Percentiles rank a stretch among this genome's conserved stretches.
Conservation (phyloP, 306 rosid genomes). For the Gleditsia sinensis region DNA sequence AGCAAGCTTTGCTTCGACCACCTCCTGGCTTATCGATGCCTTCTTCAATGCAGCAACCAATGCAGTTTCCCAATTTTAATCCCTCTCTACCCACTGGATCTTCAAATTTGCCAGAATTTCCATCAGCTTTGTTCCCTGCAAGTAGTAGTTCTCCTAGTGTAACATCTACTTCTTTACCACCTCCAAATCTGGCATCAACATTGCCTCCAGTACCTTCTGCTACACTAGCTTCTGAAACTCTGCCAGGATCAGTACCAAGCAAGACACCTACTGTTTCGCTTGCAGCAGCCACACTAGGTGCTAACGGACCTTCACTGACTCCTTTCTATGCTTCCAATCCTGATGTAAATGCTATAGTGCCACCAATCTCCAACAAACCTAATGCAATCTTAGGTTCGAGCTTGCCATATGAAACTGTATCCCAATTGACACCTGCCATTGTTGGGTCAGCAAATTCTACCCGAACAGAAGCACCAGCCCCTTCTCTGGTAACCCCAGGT, state of each 20-base stretch:
- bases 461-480: constrained; percentile 48
- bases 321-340: constrained; percentile 46
- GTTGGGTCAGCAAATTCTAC: constrained; percentile 58
- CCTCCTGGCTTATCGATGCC: constrained; percentile 87
- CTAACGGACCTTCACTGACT: constrained; percentile 53
- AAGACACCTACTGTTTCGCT: constrained; percentile 47
- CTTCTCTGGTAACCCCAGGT: constrained; percentile 81
- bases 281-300: constrained; percentile 37
- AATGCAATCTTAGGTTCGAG: constrained; percentile 50
- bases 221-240: constrained; percentile 56
- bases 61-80: constrained; percentile 72
- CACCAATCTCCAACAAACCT: constrained; percentile 57
- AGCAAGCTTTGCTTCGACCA: constrained; percentile 82
- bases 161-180: constrained; percentile 44
- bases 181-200: constrained; percentile 41
- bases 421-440: constrained; percentile 54
- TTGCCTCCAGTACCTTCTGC: constrained; percentile 49
- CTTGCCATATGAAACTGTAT: constrained; percentile 54
- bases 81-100: constrained; percentile 59
- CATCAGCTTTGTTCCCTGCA: constrained; percentile 55
- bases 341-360: constrained; percentile 48
- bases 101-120: constrained; percentile 63
- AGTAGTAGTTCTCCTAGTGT: constrained; percentile 48
- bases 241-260: constrained; percentile 53
- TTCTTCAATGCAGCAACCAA: constrained; percentile 77